Base-by-base conservation (phyloP, 2,329 filamentous ascomycete species). In the Alternaria tenuissima region DNA sequence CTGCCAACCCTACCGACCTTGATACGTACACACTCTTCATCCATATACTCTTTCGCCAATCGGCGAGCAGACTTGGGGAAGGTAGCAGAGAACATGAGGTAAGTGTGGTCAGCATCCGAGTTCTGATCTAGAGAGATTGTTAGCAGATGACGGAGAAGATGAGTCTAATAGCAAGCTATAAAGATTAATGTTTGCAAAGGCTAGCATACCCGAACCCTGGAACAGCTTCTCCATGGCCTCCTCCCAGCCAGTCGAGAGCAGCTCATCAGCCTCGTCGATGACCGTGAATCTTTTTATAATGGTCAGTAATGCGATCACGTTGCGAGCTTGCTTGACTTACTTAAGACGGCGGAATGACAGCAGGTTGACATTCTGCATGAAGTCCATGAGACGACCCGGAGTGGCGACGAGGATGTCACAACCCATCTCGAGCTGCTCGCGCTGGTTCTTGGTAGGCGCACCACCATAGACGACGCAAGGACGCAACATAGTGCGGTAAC, bases 201-300 rank as follows among this genome's bases (percentile, higher is more conserved):
- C 34, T 18, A 11, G 24, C 87, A 81, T 86, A 94, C 93, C 92
- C 72, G 91, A 91, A 62, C 93, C 93, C 51, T 84, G 84, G 78
- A 98, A 88, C 60, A 98, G 91, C 71, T 87, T 88, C 43, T 85
- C 84, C 61, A 98, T 85, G 4, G 94, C 88, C 0, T 88, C 84
- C 39, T 90, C 86, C 92, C 95, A 98, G 70, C 94, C 91, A 1
- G 83, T 75, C 0, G 90, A 84, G 0, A 99, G 85, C 84, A 99
- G 89, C 81, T 99, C 94, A 74, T 99, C 95, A 0, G 95, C 95
- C 76, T 99, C 95, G 61, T 98, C 95, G 63, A 99, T 65, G 20
- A 72, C 64, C 11, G 70, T 72, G 54, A 71, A 72, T 43, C 68
- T 70, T 14, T 38, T 38, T 1, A 12, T 24, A 2, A 32, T n/a